Evolutionary conservation across 768 basidiomycete genomes (phyloP).

Genomic region (Suillus alpinus): DNA sequence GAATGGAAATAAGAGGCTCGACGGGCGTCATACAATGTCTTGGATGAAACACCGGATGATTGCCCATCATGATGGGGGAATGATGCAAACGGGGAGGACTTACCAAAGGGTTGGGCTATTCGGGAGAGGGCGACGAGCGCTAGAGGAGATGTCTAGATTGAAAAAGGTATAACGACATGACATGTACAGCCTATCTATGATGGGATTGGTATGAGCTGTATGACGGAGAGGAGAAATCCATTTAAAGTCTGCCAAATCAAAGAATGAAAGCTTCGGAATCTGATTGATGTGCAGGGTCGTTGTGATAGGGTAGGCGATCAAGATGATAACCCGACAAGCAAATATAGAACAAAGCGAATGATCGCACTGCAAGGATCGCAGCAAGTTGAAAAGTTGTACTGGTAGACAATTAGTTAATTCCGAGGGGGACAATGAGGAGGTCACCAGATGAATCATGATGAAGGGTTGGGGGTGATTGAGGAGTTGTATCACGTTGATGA

Average conservation of each 20-base stretch:
- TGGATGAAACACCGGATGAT: neutral
- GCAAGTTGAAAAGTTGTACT: constrained; percentile 20
- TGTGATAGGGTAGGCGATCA: constrained; percentile 37
- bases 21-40: neutral
- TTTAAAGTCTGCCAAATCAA: constrained; percentile 22
- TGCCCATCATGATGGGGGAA: neutral
- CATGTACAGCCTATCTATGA: constrained; percentile 13
- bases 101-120: neutral
- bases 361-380: constrained; percentile 18
- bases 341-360: constrained; percentile 18
- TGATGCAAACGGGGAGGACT: neutral
- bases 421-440: constrained; percentile 5
- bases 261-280: constrained; percentile 26
- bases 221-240: constrained; percentile 23
- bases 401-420: constrained; percentile 20
- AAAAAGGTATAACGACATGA: neutral
- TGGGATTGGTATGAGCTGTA: constrained; percentile 19
- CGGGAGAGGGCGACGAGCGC: neutral
- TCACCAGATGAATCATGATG: constrained; percentile 1
- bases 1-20: neutral
- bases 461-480: neutral
- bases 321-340: constrained; percentile 26
- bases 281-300: constrained; percentile 33
- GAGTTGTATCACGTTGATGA: neutral
- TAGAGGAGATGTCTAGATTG: constrained; percentile 8